Evolutionary conservation across 768 basidiomycete genomes (phyloP), one percentile per base, ranked within the genome.

Genomic region (Glaciozyma antarctica): DNA sequence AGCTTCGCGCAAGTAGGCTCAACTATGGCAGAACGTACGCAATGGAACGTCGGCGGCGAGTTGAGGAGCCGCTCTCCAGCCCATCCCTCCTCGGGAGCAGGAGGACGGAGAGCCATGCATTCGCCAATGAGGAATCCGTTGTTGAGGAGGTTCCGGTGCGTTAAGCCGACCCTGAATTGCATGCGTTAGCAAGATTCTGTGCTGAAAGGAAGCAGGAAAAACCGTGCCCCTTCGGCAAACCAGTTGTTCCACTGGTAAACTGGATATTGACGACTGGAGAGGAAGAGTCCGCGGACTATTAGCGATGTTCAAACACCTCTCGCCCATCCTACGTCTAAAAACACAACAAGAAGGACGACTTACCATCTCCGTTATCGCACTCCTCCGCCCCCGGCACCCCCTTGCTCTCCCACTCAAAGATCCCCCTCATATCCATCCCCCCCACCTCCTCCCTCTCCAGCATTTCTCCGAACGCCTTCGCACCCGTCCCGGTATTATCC

Each of bases 241-340:
- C 88, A 3, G 88, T 89, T 15, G 89, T 89, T 5, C 88, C 88
- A 87, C 88, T 90, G 41, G 88, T 90, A 73, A 90, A 91, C 73
- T 91, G 88, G 63, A 91, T 71, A 72, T 88, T 91, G 56, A 89
- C 84, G 7, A 89, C 79, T 34, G 53, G 21, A 10, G 17, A n/a
- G n/a, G n/a, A 22, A n/a, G 6, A 48, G 47, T 48, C 47, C 47
- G 51, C n/a, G 28, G 24, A 52, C 9, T 21, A 21, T 48, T 16
- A 48, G 47, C 47, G 19, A 9, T 8, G 12, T 22, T 48, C 47
- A 2, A 5, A 9, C 47, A 16, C 15, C 47, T 21, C 47, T 48
- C 47, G 3, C 12, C 17, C 47, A 2, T 24, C 47, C 47, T 16
- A n/a, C 19, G 34, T 90, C 13, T 88, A 1, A 71, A 69, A 53